Base-by-base conservation (phyloP, 257 asterid genomes). In the Phtheirospermum japonicum region DNA sequence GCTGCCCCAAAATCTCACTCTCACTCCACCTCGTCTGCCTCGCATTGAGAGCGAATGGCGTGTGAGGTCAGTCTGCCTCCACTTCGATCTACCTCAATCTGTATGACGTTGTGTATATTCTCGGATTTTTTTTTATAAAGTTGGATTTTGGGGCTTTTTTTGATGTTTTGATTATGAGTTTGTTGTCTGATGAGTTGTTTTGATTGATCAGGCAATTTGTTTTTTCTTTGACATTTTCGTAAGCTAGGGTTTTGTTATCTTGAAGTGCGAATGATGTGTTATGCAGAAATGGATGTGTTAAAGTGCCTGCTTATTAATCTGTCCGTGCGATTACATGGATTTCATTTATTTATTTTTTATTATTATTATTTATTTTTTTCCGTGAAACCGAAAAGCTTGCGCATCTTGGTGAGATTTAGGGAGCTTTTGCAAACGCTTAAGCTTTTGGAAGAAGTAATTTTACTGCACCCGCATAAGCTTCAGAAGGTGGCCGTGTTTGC, bases 1-100 rank as follows among this genome's bases (percentile, higher is more conserved):
- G 82, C 92, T 74, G 83, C 90, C 17, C 82, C 92, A 56, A 83
- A 91, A 43, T 69, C 95, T 52, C 86, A 82, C 67, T 59, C 81
- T 16, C 83, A 79, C 18, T 74, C 84, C 71, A 33, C 81, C 63
- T 52, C 58, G 4, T 52, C 58, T 6, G 58, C 36, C 4, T 52
- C 58, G 31, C 58, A 52, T 13, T 52, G 58, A 52, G 36, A 52
- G 11, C 58, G 28, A 9, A 33, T 57, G n/a, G 62, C 6, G 8
- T 14, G 10, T 57, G 11, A 60, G 54, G 54, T 23, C 19, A 60
- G 65, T 4, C 18, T 18, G 52, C 19, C 11, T 14, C 9, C 30
- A 10, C 28, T 19, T 11, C 18, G 9, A 19, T 2, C 40, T 48
- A 20, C 40, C n/a, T 4, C 7, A 42, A 0, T 59, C 10, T 26